Conservation (phyloP, 176 grass and related monocot genomes). For the Elaeis guineensis region DNA sequence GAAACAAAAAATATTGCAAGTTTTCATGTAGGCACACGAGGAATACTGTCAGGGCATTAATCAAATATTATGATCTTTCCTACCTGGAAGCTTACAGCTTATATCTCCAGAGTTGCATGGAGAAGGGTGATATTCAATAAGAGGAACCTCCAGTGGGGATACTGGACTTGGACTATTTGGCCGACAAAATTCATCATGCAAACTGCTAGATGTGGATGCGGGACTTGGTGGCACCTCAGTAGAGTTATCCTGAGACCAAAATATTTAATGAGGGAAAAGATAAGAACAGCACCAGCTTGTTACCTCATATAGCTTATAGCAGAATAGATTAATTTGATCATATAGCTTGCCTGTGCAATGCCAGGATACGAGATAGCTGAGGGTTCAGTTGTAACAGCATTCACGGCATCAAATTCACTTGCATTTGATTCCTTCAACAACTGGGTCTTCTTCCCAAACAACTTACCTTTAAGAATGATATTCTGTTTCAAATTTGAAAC, state of each 20-base stretch:
- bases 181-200: slow-evolving; percentile 30
- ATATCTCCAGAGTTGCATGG: slow-evolving; percentile 31
- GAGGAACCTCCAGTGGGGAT: slow-evolving; percentile 44
- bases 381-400: slow-evolving; percentile 18
- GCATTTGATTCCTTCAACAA: slow-evolving; percentile 22
- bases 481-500: slow-evolving; percentile 41
- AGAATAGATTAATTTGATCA: background rate
- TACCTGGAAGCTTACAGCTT: slow-evolving; percentile 40
- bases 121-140: slow-evolving; percentile 18
- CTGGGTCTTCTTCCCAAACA: slow-evolving; percentile 31
- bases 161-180: slow-evolving; percentile 48
- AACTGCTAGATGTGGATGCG: slow-evolving; percentile 33
- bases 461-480: slow-evolving; percentile 31
- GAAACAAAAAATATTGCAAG: too few relatives aligned
- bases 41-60: too few relatives aligned
- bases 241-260: slow-evolving; percentile 33
- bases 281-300: too few relatives aligned
- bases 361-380: slow-evolving; percentile 9
- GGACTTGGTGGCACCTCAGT: slow-evolving; percentile 45
- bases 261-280: background rate
- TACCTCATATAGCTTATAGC: background rate
- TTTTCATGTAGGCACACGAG: too few relatives aligned
- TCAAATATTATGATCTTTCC: too few relatives aligned
- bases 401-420: slow-evolving; percentile 20
- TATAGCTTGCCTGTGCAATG: slow-evolving; percentile 35